Conservation (phyloP, 257 asterid genomes). For the Verbena officinalis region DNA sequence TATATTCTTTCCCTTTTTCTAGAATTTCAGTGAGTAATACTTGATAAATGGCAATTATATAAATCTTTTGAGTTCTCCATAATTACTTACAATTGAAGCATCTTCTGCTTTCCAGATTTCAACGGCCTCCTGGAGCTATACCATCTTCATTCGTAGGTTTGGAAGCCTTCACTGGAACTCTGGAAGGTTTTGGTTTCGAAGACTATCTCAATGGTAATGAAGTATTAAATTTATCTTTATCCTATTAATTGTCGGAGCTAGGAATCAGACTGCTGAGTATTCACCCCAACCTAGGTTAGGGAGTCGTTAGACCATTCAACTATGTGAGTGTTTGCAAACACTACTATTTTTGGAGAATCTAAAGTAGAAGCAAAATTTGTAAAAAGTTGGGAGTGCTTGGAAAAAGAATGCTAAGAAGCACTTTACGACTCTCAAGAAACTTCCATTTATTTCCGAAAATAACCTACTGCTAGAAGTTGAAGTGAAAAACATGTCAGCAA, state of each 20-base stretch:
- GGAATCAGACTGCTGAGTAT: not conserved
- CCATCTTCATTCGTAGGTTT: conserved; percentile 88
- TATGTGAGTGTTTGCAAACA: too few species aligned
- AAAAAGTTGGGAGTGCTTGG: too few species aligned
- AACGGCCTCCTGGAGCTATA: conserved; percentile 84
- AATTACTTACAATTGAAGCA: conserved; percentile 10
- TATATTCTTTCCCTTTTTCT: conserved; percentile 13
- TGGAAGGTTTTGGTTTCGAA: conserved; percentile 80
- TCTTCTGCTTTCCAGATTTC: conserved; percentile 57
- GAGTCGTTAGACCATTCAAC: too few species aligned
- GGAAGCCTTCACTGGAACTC: conserved; percentile 72
- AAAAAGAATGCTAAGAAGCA: too few species aligned
- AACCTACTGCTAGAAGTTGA: too few species aligned
- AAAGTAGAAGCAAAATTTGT: too few species aligned
- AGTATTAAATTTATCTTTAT: not conserved
- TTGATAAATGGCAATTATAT: conserved; percentile 5
- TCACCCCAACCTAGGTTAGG: too few species aligned
- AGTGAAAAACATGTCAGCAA: too few species aligned
- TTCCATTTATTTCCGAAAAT: too few species aligned
- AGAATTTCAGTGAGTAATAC: conserved; percentile 3
- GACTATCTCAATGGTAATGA: conserved; percentile 78
- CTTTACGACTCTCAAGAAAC: too few species aligned
- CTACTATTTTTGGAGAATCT: too few species aligned
- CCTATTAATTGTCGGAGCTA: not conserved
- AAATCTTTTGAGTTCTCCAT: not conserved